These are phyloP conservation scores for Luffa acutangula DNA, from an alignment of 306 rosid species.

Conservation along the genomic window DNA sequence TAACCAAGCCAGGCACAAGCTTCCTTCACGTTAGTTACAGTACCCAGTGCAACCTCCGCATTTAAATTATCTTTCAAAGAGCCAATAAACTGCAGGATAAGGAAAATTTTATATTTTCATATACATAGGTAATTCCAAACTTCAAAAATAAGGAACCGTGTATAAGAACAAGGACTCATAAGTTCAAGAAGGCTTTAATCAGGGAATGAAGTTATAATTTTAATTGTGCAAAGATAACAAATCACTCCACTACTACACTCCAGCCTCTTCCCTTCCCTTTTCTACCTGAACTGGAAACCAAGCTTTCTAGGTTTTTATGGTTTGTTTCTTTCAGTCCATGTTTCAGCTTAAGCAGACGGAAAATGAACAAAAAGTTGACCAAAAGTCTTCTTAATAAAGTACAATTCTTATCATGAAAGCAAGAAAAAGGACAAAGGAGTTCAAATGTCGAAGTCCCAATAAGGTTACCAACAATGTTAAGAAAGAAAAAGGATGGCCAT, in stretches of 20 bases:
- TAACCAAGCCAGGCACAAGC: conserved; percentile 99
- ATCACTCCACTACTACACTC: neutral
- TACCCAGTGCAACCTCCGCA: conserved; percentile 97
- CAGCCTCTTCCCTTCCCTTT: neutral
- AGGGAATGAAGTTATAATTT: neutral
- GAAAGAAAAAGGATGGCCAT: neutral
- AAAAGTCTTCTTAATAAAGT: neutral
- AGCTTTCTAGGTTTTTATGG: neutral
- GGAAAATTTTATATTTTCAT: neutral
- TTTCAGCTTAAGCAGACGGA: neutral
- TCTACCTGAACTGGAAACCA: neutral
- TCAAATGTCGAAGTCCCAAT: neutral
- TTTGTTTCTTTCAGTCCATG: neutral
- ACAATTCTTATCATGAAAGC: neutral
- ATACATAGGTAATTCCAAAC: neutral
- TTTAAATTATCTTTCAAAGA: conserved; percentile 95
- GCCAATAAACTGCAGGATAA: conserved; percentile 64
- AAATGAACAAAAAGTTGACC: neutral
- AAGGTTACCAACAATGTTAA: neutral
- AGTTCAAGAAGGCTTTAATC: neutral
- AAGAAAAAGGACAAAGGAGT: neutral
- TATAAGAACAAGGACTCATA: neutral
- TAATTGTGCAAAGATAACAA: neutral
- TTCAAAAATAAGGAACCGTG: neutral
- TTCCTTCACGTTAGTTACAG: conserved; percentile 95